These are phyloP conservation scores for Batkoa obscura DNA, from an alignment of 371 early-diverging fungal genomes.

Conservation along the genomic window DNA sequence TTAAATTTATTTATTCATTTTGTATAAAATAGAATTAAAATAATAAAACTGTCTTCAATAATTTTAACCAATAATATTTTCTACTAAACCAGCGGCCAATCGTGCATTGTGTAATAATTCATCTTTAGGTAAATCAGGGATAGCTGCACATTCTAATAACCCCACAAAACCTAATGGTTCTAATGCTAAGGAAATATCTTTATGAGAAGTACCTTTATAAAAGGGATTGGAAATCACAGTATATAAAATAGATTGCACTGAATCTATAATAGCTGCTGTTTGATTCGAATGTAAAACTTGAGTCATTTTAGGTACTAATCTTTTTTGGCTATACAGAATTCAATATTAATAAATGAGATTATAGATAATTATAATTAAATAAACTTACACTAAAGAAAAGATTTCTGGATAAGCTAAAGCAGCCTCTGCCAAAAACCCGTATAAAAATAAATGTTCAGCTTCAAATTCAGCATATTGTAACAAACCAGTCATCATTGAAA, in stretches of 20 bases:
- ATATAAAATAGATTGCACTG: conserved; percentile 56
- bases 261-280: conserved; percentile 43
- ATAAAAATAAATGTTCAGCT: conserved; percentile 64
- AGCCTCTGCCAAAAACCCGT: conserved; percentile 63
- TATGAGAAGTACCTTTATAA: conserved; percentile 18
- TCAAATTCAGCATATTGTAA: conserved; percentile 66
- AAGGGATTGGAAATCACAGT: conserved; percentile 46
- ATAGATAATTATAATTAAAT: not conserved
- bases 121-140: conserved; percentile 15
- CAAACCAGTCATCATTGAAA: conserved; percentile 59
- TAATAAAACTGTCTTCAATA: no score
- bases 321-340: conserved; percentile 28
- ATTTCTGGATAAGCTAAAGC: conserved; percentile 54
- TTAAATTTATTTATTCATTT: no score
- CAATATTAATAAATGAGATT: not conserved
- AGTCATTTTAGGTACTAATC: conserved; percentile 53
- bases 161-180: conserved; percentile 30
- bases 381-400: conserved; percentile 45
- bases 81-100: conserved; percentile 36
- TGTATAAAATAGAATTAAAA: no score
- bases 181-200: conserved; percentile 20
- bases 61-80: conserved; percentile 28
- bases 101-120: conserved; percentile 26
- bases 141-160: conserved; percentile 15
- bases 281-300: conserved; percentile 46